Base-by-base conservation (phyloP, 257 asterid genomes). In the Forsythia suspensa region DNA sequence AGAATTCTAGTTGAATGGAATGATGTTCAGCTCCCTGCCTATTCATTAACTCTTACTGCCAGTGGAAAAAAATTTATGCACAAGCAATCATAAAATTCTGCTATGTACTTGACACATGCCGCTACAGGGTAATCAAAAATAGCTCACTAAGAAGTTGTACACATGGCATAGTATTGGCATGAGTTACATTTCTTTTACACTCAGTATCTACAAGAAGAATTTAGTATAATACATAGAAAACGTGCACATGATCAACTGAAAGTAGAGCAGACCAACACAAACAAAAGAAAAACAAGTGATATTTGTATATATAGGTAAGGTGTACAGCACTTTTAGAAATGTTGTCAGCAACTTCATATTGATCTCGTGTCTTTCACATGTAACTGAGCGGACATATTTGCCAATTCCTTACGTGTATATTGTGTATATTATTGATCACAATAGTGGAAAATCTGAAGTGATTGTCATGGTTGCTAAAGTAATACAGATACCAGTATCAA, bases 31-130 rank as follows among this genome's bases (percentile, higher is more conserved):
- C 40, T 38, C n/a, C 51, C 0, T 63, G 70, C 51, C 69, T 69
- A 73, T 37, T 76, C 61, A 79, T 73, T 78, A 67, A 42, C 75
- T 41, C 41, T 69, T 34, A 72, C 71, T 34, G 37, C 71, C 55
- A 83, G 46, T 29, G 78, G 52, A 18, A 15, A 51, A 51, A 51
- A 6, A 10, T 51, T 8, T 51, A 51, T 20, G 78, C 24, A 73
- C 44, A 61, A 84, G 76, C 69, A 52, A 68, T 65, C 34, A 29
- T 29, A 29, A 1, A 65, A 15, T 71, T 10, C 76, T 12, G 52
- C 69, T 46, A 59, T 37, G 34, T 15, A 72, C 24, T 61, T 0
- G 6, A 38, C 38, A 61, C 69, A 61, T 10, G 15, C 38, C 29
- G 4, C 69, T 61, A 61, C 37, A 52, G 8, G 61, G 61, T 52